Conservation (phyloP, 371 early-diverging fungal species). For the Dinochytrium kinnereticum region DNA sequence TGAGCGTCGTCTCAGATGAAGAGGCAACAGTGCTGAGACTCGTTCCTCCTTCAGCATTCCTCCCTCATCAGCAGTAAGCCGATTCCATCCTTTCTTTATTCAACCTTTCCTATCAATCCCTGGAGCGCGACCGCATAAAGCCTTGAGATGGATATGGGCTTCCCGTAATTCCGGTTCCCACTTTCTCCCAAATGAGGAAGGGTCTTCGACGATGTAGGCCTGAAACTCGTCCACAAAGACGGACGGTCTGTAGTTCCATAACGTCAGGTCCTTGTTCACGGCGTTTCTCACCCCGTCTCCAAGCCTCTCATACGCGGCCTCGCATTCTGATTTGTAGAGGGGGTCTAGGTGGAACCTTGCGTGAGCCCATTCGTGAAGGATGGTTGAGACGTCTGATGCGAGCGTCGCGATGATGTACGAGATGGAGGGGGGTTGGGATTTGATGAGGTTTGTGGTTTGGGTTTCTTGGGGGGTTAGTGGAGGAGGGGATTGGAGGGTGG, state of each 20-base stretch:
- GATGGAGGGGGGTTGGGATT: background rate
- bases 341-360: conserved; percentile 37
- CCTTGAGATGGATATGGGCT: conserved; percentile 28
- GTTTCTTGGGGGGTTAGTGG: background rate
- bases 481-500: conserved; percentile 3
- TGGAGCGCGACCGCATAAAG: no score
- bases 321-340: conserved; percentile 32
- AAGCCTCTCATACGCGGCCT: conserved; percentile 20
- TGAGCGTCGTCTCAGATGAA: no score
- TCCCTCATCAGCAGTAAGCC: no score
- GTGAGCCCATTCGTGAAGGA: conserved; percentile 57
- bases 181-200: conserved; percentile 49
- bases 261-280: conserved; percentile 40
- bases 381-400: conserved; percentile 42
- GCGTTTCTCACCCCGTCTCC: conserved; percentile 15
- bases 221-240: conserved; percentile 56
- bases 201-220: conserved; percentile 52
- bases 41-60: no score
- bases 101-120: no score
- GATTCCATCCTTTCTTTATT: no score
- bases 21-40: no score
- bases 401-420: conserved; percentile 38
- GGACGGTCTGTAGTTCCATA: conserved; percentile 45
- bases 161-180: conserved; percentile 21
- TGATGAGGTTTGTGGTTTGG: background rate